These are phyloP conservation scores for Kuraishia piskuri DNA, from an alignment of 805 yeast species.

Conservation along the genomic window DNA sequence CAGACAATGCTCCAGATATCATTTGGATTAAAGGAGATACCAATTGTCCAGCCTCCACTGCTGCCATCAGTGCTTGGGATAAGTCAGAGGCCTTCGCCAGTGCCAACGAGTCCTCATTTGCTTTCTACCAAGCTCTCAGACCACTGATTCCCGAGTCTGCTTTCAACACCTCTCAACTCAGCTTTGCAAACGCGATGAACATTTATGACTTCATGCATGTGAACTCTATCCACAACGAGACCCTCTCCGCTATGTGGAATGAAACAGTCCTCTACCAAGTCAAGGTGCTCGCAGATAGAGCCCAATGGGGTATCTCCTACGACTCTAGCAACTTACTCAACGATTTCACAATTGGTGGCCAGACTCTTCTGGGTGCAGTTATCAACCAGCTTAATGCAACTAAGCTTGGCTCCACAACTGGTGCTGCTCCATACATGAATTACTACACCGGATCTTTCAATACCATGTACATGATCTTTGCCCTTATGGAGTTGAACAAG, in stretches of 20 bases:
- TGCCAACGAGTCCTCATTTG: constrained; percentile 25
- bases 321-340: constrained; percentile 18
- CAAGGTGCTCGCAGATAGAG: constrained; percentile 27
- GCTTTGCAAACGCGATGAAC: constrained; percentile 27
- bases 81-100: constrained; percentile 21
- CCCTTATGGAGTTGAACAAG: constrained; percentile 24
- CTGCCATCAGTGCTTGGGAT: constrained; percentile 22
- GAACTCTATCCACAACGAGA: constrained; percentile 31
- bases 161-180: constrained; percentile 16
- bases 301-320: constrained; percentile 28
- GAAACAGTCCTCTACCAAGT: constrained; percentile 22
- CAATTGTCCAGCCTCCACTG: constrained; percentile 29
- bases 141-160: constrained; percentile 16
- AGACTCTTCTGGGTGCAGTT: constrained; percentile 28
- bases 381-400: constrained; percentile 27
- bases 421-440: constrained; percentile 30
- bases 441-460: constrained; percentile 38
- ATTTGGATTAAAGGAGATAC: constrained; percentile 34
- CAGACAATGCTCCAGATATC: constrained; percentile 24
- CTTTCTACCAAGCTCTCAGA: constrained; percentile 28
- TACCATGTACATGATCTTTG: constrained; percentile 31
- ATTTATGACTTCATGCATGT: constrained; percentile 33
- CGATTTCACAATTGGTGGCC: constrained; percentile 32
- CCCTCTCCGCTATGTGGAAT: constrained; percentile 24
- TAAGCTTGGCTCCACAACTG: constrained; percentile 19